These are phyloP conservation scores for Oenanthe javanica DNA, from an alignment of 140 eudicot genomes.

Conservation along the genomic window DNA sequence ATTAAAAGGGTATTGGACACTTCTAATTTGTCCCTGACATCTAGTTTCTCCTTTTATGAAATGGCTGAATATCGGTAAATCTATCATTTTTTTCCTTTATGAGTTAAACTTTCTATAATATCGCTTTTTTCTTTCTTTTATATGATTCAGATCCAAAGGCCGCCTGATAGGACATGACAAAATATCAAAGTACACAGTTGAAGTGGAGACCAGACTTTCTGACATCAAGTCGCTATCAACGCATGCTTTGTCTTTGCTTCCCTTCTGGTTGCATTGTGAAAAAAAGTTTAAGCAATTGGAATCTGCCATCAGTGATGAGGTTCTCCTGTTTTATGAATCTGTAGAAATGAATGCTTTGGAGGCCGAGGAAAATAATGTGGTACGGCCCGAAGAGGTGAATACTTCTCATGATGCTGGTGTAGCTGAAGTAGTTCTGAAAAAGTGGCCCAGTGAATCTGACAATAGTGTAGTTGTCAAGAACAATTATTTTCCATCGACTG, in stretches of 20 bases:
- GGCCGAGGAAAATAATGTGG: slow-evolving; percentile 19
- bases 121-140: slow-evolving; percentile 2
- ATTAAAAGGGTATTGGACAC: slow-evolving; percentile 35
- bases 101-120: neutral
- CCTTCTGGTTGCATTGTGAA: slow-evolving; percentile 87
- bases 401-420: slow-evolving; percentile 9
- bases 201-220: slow-evolving; percentile 65
- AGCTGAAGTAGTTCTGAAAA: slow-evolving; percentile 2
- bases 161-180: slow-evolving; percentile 24
- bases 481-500: slow-evolving; percentile 2
- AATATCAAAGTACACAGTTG: slow-evolving; percentile 38
- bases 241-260: slow-evolving; percentile 60
- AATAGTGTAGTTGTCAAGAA: slow-evolving; percentile 5
- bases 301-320: slow-evolving; percentile 36
- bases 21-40: neutral
- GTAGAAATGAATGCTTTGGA: slow-evolving; percentile 17
- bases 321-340: slow-evolving; percentile 16
- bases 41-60: neutral
- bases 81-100: neutral
- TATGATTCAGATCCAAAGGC: slow-evolving; percentile 35
- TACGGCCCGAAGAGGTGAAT: slow-evolving; percentile 8
- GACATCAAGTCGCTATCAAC: slow-evolving; percentile 71
- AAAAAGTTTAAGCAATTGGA: slow-evolving; percentile 55
- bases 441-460: neutral
- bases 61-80: neutral